phyloP scores from a whole-genome alignment of 352 stramenopile genomes.

The Phytophthora podocarpi region DNA sequence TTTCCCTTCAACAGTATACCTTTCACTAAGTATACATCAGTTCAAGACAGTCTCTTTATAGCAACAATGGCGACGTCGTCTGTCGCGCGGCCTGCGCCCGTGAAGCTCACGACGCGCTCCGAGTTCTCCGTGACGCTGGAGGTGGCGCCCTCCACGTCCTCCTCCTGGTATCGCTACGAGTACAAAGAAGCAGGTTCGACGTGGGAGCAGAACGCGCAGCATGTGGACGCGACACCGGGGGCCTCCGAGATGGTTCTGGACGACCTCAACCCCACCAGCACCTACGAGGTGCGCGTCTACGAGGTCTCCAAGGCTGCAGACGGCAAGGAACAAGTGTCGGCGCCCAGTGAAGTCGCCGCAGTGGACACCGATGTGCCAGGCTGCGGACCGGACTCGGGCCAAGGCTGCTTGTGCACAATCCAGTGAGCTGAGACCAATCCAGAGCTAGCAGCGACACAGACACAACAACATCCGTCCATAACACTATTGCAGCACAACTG shows the following conservation, averaged over 20 bases:
- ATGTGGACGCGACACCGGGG: constrained; percentile 46
- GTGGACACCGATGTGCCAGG: constrained; percentile 90
- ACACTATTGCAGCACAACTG: constrained; percentile 25
- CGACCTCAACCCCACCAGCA: constrained; percentile 88
- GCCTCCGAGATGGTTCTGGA: constrained; percentile 70
- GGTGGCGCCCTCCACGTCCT: constrained; percentile 39
- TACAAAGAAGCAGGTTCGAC: constrained; percentile 66
- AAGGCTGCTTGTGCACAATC: constrained; percentile 47
- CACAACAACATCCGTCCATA: constrained; percentile 27
- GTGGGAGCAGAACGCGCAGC: constrained; percentile 41
- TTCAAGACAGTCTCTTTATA: not conserved
- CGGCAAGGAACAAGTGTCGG: constrained; percentile 50
- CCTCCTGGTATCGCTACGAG: constrained; percentile 66
- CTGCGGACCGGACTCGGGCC: constrained; percentile 64
- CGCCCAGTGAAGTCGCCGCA: constrained; percentile 71
- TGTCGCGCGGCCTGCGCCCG: constrained; percentile 43
- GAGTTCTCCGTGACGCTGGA: constrained; percentile 85
- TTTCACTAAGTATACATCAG: not conserved
- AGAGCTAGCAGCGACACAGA: constrained; percentile 1
- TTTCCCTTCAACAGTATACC: not conserved
- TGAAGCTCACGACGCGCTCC: constrained; percentile 74
- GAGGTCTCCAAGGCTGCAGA: constrained; percentile 46
- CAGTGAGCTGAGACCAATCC: constrained; percentile 46
- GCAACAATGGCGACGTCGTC: constrained; percentile 24
- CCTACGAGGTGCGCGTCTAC: constrained; percentile 87